Conservation (phyloP, 495 filamentous ascomycete species). For the Penicillium ochrochloron region DNA sequence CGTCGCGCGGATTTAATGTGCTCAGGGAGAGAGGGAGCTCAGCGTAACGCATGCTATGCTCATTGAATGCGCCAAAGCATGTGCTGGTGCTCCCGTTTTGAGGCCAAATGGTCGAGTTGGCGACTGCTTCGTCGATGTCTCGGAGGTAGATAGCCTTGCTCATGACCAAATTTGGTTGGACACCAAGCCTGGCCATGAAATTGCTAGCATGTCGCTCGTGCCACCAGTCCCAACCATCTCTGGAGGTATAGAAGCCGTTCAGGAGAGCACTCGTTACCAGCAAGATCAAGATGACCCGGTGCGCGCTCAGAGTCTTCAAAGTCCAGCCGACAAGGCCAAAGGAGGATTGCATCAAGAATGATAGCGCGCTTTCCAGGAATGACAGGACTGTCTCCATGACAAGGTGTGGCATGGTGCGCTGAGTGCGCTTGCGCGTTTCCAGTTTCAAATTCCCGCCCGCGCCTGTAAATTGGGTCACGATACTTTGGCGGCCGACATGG, state of each 20-base stretch:
- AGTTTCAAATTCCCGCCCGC: constrained; percentile 43
- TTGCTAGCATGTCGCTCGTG: constrained; percentile 75
- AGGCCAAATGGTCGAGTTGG: constrained; percentile 46
- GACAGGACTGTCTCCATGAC: constrained; percentile 69
- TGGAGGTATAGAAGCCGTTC: constrained; percentile 73
- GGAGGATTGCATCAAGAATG: constrained; percentile 74
- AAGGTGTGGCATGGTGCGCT: constrained; percentile 69
- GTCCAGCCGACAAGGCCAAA: constrained; percentile 64
- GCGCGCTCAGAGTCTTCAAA: constrained; percentile 72
- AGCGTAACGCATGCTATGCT: constrained; percentile 41
- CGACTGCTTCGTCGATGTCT: constrained; percentile 75
- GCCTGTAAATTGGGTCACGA: constrained; percentile 65
- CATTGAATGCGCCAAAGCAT: constrained; percentile 53
- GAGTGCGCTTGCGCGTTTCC: constrained; percentile 61
- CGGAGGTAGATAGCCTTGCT: constrained; percentile 79
- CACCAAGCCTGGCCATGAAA: constrained; percentile 80
- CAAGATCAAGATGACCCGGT: constrained; percentile 72
- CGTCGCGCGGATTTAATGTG: constrained; percentile 40
- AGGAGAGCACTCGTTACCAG: constrained; percentile 67
- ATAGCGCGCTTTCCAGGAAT: constrained; percentile 69
- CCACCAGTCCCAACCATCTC: constrained; percentile 78
- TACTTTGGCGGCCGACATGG: constrained; percentile 73
- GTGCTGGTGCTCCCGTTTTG: constrained; percentile 41
- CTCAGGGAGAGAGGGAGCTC: constrained; percentile 38
- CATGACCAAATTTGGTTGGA: constrained; percentile 79